These are phyloP conservation scores for Coemansia sp. DNA, from an alignment of 192 early-diverging fungal species.

Conservation along the genomic window DNA sequence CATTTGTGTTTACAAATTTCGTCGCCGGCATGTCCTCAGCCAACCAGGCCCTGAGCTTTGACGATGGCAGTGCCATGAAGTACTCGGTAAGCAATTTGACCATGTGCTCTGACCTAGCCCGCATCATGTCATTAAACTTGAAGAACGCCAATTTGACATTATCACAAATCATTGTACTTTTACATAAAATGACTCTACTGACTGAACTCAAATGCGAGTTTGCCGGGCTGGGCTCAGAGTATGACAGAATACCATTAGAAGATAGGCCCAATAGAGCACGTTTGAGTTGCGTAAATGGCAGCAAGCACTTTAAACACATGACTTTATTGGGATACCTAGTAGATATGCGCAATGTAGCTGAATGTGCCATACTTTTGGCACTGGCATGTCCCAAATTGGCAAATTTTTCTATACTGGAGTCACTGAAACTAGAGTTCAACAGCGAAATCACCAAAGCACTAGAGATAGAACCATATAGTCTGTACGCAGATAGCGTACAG, in stretches of 20 bases:
- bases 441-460: neutral
- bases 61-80: slow-evolving; percentile 4
- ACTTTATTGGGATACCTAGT: neutral
- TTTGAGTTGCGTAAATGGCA: neutral
- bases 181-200: slow-evolving; percentile 7
- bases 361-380: slow-evolving; percentile 3
- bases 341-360: slow-evolving; percentile 8
- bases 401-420: neutral
- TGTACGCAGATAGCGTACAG: neutral
- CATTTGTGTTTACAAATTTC: slow-evolving; percentile 6
- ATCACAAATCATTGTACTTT: neutral
- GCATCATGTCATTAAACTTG: slow-evolving; percentile 6
- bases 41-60: slow-evolving; percentile 1
- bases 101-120: slow-evolving; percentile 9
- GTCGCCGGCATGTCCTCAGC: slow-evolving; percentile 3
- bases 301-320: slow-evolving; percentile 10
- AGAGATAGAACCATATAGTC: slow-evolving; percentile 1
- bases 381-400: slow-evolving; percentile 11
- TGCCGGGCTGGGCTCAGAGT: slow-evolving; percentile 1
- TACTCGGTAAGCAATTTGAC: neutral
- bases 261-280: neutral
- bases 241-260: neutral
- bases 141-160: slow-evolving; percentile 7
- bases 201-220: slow-evolving; percentile 11
- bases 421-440: slow-evolving; percentile 8